Evolutionary conservation across 179 eudicot species (phyloP).

Genomic region (Drosera spatulata): DNA sequence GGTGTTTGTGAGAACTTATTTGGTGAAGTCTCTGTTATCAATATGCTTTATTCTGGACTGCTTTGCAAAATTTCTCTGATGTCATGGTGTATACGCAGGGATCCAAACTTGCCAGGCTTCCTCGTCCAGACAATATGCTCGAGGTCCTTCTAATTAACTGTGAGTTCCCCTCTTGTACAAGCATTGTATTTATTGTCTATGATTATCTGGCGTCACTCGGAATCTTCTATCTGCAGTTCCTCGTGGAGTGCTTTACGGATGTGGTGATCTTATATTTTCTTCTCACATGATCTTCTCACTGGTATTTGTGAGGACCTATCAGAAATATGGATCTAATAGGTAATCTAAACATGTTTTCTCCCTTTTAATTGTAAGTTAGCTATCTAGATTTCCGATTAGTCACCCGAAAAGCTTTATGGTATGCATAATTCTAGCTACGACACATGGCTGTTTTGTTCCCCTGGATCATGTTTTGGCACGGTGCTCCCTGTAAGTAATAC

Average conservation of each 20-base stretch:
- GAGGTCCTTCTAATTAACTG: constrained; percentile 58
- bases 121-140: constrained; percentile 43
- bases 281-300: constrained; percentile 97
- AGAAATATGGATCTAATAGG: constrained; percentile 79
- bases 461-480: no score
- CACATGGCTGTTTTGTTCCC: no score
- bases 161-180: constrained; percentile 19
- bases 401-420: not conserved
- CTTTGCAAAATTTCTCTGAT: no score
- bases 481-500: no score
- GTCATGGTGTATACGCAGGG: constrained; percentile 35
- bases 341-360: constrained; percentile 11
- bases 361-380: no score
- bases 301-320: constrained; percentile 84
- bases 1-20: no score
- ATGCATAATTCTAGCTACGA: no score
- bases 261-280: constrained; percentile 95
- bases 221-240: constrained; percentile 53
- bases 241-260: constrained; percentile 76
- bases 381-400: not conserved
- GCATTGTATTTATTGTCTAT: not conserved
- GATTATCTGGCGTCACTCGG: constrained; percentile 4
- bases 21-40: no score
- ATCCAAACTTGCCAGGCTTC: constrained; percentile 62
- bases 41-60: no score